phyloP scores from a whole-genome alignment of 1,139 yeast species.

The Meyerozyma carpophila region DNA sequence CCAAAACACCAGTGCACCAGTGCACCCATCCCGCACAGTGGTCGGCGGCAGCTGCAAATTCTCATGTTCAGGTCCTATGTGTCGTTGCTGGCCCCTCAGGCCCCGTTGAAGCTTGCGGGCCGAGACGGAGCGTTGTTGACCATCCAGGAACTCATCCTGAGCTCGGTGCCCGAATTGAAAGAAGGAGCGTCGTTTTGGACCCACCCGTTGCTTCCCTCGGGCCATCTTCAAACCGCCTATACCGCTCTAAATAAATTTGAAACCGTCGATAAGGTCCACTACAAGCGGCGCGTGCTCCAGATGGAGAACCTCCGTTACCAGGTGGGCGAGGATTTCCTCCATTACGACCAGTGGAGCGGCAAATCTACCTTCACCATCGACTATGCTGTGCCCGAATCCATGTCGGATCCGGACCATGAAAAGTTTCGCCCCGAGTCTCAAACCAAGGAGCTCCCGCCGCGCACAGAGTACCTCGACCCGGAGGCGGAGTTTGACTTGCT shows the following conservation, averaged over 20 bases:
- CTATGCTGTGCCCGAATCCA: slow-evolving; percentile 24
- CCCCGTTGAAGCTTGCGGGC: slow-evolving; percentile 21
- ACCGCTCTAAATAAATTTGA: slow-evolving; percentile 38
- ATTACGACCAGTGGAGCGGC: slow-evolving; percentile 40
- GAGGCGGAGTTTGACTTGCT: slow-evolving; percentile 23
- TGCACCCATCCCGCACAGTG: too few species aligned
- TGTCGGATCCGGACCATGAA: slow-evolving; percentile 20
- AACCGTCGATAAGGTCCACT: slow-evolving; percentile 27
- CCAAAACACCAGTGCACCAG: background rate
- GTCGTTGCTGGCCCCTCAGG: slow-evolving; percentile 19
- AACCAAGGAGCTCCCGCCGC: slow-evolving; percentile 33
- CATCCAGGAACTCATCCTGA: slow-evolving; percentile 22
- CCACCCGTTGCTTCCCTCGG: slow-evolving; percentile 35
- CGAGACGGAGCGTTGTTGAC: slow-evolving; percentile 13
- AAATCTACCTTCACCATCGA: slow-evolving; percentile 35
- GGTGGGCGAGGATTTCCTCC: slow-evolving; percentile 24
- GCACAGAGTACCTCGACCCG: slow-evolving; percentile 38
- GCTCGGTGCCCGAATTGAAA: slow-evolving; percentile 26
- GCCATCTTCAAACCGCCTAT: slow-evolving; percentile 45
- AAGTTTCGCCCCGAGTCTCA: slow-evolving; percentile 30
- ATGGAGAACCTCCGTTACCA: slow-evolving; percentile 28
- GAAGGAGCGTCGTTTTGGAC: slow-evolving; percentile 29
- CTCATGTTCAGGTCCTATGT: slow-evolving; percentile 20
- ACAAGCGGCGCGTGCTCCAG: slow-evolving; percentile 31
- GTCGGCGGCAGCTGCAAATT: background rate